Evolutionary conservation across 805 yeast species (phyloP).

Genomic region (Ogataea pini): DNA sequence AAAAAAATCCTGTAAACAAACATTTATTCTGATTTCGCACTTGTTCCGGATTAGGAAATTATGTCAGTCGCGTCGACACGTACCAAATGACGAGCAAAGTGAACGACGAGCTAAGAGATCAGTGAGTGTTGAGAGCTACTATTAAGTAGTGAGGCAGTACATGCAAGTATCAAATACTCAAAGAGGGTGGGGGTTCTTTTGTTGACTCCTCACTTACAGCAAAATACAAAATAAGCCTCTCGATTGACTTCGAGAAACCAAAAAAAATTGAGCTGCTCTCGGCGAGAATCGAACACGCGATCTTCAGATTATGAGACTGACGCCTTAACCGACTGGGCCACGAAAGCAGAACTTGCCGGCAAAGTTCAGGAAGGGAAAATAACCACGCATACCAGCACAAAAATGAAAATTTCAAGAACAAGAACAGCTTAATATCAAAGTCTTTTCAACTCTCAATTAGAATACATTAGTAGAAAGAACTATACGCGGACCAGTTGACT

Average conservation of each 20-base stretch:
- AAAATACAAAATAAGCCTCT: too few species aligned
- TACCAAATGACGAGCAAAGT: background rate
- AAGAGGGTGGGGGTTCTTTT: too few species aligned
- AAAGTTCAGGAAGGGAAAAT: too few species aligned
- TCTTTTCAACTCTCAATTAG: background rate
- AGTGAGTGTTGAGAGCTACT: background rate
- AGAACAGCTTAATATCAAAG: too few species aligned
- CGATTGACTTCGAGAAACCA: too few species aligned
- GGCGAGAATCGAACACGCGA: slow-evolving; percentile 45
- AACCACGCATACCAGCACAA: too few species aligned
- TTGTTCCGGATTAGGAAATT: slow-evolving; percentile 7
- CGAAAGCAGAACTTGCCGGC: slow-evolving; percentile 29
- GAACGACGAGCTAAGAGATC: background rate
- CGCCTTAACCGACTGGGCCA: slow-evolving; percentile 45
- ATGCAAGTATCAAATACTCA: too few species aligned
- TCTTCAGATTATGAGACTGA: slow-evolving; percentile 44
- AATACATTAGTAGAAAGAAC: background rate
- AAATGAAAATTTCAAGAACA: too few species aligned
- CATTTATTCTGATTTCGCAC: slow-evolving; percentile 3
- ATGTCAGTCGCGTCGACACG: background rate
- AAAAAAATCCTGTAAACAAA: slow-evolving; percentile 5
- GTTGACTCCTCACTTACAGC: too few species aligned
- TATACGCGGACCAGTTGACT: background rate
- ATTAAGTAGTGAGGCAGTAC: too few species aligned
- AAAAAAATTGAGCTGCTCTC: slow-evolving; percentile 30